Evolutionary conservation across 1,139 yeast species (phyloP), one percentile per base, ranked within the genome.

Genomic region (Yamadazyma dendronema): DNA sequence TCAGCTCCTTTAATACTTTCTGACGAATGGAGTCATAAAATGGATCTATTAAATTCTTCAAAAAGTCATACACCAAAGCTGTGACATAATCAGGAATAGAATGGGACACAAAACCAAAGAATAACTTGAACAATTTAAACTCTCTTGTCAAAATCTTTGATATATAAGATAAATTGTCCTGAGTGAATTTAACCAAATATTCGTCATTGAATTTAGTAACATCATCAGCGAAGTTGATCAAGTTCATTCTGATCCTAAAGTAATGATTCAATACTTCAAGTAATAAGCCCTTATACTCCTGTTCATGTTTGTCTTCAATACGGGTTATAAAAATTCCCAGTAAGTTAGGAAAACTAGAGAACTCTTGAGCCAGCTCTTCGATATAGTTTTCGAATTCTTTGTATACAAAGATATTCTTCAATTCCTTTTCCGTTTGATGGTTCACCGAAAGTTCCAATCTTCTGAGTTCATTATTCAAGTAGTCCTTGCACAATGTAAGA

Each of bases 401-500:
- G 54, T 84, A 86, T n/a, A 65, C 48, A 4, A 44, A 37, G 13
- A 48, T 43, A 39, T 62, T 66, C 30, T 16, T 33, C 16, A 36
- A 19, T 3, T 36, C 29, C 4, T 7, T 26, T 33, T 23, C 14
- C n/a, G 22, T 19, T 7, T 32, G 33, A 30, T 44, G 49, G 12
- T 60, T 56, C 24, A 84, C 67, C 8, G 67, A 74, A 17, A 59
- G 60, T 28, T 72, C 69, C 2, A 78, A 56, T 13, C 64, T 67
- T 40, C 74, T 77, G 33, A 89, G 56, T 31, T 74, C 74, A 31
- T 67, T 72, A 19, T 72, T 71, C 41, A 86, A 64, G 53, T 80
- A 86, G 48, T 83, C 85, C 46, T 83, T 76, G 16, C 88, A 77
- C 46, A 92, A 66, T 0, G 95, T 80, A 39, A 89, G 69, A 0